These are phyloP conservation scores for Scheffersomyces quercinus DNA, from an alignment of 1,139 yeast species.

Conservation along the genomic window DNA sequence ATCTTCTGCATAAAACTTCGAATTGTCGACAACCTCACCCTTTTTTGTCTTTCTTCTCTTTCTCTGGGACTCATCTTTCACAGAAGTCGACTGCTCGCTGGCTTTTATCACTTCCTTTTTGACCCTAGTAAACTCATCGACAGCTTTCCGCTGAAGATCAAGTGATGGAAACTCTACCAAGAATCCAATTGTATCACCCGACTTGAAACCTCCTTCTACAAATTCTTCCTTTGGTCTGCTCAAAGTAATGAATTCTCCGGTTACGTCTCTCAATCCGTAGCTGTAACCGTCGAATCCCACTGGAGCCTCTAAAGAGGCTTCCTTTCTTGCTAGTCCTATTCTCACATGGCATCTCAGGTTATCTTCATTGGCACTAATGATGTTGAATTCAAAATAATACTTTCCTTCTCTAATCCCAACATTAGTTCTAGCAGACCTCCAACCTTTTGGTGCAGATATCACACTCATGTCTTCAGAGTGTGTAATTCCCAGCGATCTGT, in stretches of 20 bases:
- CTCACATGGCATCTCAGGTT: conserved; percentile 60
- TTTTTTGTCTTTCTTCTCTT: conserved; percentile 17
- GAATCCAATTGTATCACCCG: conserved; percentile 85
- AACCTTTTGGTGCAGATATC: conserved; percentile 66
- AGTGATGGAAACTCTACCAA: conserved; percentile 68
- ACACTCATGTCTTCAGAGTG: conserved; percentile 43
- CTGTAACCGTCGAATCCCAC: conserved; percentile 96
- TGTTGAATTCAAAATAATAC: conserved; percentile 75
- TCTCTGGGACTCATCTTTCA: conserved; percentile 13
- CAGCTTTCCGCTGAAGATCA: conserved; percentile 38
- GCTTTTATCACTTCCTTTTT: conserved; percentile 5
- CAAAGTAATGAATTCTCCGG: conserved; percentile 77
- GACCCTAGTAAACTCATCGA: conserved; percentile 22
- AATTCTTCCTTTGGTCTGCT: conserved; percentile 62
- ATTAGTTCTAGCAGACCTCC: conserved; percentile 79
- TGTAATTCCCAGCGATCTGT: conserved; percentile 63
- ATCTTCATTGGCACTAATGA: conserved; percentile 47
- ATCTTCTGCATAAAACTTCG: conserved; percentile 22
- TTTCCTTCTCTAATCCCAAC: conserved; percentile 76
- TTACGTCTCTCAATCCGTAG: conserved; percentile 81
- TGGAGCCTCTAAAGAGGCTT: conserved; percentile 91
- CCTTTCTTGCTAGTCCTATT: conserved; percentile 79
- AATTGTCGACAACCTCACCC: conserved; percentile 18
- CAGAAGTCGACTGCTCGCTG: conserved; percentile 5
- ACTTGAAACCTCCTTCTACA: conserved; percentile 47